Percentiles rank a stretch among this genome's conserved stretches.
These are phyloP conservation scores for Lophiotrema nucula DNA, from an alignment of 495 filamentous ascomycete genomes.

Conservation along the genomic window DNA sequence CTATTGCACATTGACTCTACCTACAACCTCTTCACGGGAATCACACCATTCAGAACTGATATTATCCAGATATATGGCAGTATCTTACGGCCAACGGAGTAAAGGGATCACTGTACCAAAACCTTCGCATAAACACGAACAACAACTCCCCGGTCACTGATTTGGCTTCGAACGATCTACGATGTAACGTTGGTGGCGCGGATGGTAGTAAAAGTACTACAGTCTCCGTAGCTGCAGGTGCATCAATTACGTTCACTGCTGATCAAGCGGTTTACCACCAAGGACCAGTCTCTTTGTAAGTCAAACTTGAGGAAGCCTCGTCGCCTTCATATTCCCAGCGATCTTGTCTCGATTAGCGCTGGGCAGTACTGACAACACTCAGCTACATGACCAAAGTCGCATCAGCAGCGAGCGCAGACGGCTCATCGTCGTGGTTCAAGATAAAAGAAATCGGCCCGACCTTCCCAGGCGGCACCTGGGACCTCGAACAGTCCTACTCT, in stretches of 20 bases:
- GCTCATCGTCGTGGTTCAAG: slow-evolving; percentile 35
- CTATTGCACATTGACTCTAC: too few species aligned
- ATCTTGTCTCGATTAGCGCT: not conserved
- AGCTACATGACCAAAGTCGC: slow-evolving; percentile 41
- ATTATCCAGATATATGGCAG: slow-evolving; percentile 44
- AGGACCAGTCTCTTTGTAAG: slow-evolving; percentile 52
- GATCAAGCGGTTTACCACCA: slow-evolving; percentile 59
- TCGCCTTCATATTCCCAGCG: too few species aligned
- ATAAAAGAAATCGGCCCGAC: slow-evolving; percentile 40
- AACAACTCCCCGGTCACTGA: slow-evolving; percentile 58
- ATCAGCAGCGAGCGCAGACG: slow-evolving; percentile 30
- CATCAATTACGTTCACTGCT: slow-evolving; percentile 50
- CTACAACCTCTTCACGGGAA: too few species aligned
- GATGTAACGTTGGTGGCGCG: slow-evolving; percentile 58
- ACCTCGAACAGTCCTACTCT: slow-evolving; percentile 44
- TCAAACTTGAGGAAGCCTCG: too few species aligned
- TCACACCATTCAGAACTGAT: not conserved
- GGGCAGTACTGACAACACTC: not conserved
- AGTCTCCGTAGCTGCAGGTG: slow-evolving; percentile 51
- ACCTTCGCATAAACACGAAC: slow-evolving; percentile 57
- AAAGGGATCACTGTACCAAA: slow-evolving; percentile 50
- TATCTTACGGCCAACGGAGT: slow-evolving; percentile 46
- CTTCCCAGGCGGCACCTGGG: slow-evolving; percentile 32
- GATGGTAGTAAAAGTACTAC: slow-evolving; percentile 49
- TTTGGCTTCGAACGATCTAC: slow-evolving; percentile 52